These are phyloP conservation scores for Ilex asprella DNA, from an alignment of 257 asterid species.

Conservation along the genomic window DNA sequence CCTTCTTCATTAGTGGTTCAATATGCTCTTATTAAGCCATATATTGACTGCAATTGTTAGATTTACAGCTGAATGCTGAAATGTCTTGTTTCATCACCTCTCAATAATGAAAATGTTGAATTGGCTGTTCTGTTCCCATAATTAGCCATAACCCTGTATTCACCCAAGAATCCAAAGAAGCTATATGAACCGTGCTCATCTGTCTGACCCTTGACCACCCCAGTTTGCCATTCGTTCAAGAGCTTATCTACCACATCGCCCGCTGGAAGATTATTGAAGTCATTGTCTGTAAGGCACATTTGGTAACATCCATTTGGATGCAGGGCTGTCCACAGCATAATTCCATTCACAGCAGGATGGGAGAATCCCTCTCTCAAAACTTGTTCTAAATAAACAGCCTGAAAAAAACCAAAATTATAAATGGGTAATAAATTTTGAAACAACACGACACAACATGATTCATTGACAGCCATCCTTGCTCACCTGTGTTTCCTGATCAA, in stretches of 20 bases:
- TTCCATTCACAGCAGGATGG: slow-evolving; percentile 49
- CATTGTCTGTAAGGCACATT: slow-evolving; percentile 51
- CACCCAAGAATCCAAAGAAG: slow-evolving; percentile 48
- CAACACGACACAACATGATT: background rate
- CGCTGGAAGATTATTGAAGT: slow-evolving; percentile 40
- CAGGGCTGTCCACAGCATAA: slow-evolving; percentile 48
- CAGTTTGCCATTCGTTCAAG: slow-evolving; percentile 45
- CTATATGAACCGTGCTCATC: slow-evolving; percentile 41
- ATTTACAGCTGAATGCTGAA: slow-evolving; percentile 26
- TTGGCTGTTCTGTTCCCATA: slow-evolving; percentile 12
- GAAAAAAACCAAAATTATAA: background rate
- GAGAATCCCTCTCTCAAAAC: slow-evolving; percentile 50
- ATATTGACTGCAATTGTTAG: no score
- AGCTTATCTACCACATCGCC: slow-evolving; percentile 50
- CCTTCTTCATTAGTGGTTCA: no score
- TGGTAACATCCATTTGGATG: slow-evolving; percentile 38
- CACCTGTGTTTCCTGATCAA: slow-evolving; percentile 23
- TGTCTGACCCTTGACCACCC: slow-evolving; percentile 25
- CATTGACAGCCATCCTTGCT: no score
- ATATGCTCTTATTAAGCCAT: no score
- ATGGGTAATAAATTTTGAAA: background rate
- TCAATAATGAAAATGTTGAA: slow-evolving; percentile 35
- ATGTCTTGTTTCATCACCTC: slow-evolving; percentile 34
- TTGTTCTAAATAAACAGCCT: slow-evolving; percentile 44
- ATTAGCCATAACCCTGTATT: slow-evolving; percentile 28